Conservation (phyloP, 2,329 filamentous ascomycete species). For the Zasmidium cellare region DNA sequence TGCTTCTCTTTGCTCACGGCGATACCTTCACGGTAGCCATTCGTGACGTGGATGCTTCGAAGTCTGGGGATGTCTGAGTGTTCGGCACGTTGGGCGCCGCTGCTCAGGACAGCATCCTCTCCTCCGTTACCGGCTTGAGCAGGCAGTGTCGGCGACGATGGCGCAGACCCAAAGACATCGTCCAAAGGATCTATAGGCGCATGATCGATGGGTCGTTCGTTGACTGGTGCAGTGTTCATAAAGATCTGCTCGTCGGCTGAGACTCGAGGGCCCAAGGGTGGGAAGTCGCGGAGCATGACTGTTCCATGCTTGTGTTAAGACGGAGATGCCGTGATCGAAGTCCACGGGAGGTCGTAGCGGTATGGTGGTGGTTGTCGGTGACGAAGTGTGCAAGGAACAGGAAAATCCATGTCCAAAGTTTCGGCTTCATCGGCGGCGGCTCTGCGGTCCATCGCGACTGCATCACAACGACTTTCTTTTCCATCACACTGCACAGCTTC, state of each 20-base stretch:
- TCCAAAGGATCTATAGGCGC: conserved; percentile 36
- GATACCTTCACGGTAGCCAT: conserved; percentile 89
- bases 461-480: not conserved
- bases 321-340: no score
- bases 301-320: not conserved
- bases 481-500: no score
- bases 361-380: no score
- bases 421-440: not conserved
- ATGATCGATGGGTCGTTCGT: not conserved
- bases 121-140: not conserved
- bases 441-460: not conserved
- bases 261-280: conserved; percentile 17
- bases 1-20: conserved; percentile 70
- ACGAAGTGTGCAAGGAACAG: no score
- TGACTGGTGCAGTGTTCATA: conserved; percentile 20
- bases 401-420: not conserved
- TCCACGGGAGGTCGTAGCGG: no score
- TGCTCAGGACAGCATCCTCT: not conserved
- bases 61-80: conserved; percentile 73
- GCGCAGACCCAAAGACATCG: conserved; percentile 50
- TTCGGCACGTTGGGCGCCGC: conserved; percentile 1
- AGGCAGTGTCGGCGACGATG: conserved; percentile 37
- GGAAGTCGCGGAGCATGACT: conserved; percentile 33
- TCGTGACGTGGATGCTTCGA: conserved; percentile 73
- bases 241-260: conserved; percentile 17